Conservation (phyloP, 495 filamentous ascomycete species). For the Amorphotheca resinae region DNA sequence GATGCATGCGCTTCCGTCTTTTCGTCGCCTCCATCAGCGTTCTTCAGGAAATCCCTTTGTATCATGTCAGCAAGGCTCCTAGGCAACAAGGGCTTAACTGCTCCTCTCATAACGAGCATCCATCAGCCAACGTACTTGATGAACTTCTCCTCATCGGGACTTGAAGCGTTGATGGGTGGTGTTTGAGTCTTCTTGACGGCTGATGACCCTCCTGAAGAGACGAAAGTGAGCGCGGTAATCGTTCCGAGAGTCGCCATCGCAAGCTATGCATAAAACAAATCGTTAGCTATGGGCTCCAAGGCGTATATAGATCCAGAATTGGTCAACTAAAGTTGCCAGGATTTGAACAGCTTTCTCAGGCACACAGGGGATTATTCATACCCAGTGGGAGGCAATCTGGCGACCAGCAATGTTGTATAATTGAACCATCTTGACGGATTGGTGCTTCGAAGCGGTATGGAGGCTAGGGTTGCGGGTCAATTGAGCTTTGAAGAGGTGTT, state of each 20-base stretch:
- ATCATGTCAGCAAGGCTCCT: not conserved
- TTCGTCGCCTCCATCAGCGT: conserved; percentile 49
- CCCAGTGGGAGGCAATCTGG: conserved; percentile 86
- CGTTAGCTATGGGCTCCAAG: conserved; percentile 9
- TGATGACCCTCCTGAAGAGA: conserved; percentile 47
- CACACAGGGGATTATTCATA: conserved; percentile 32
- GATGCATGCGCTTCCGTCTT: conserved; percentile 56
- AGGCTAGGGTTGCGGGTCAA: conserved; percentile 15
- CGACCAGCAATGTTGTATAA: conserved; percentile 78
- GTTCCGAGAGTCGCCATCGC: conserved; percentile 69
- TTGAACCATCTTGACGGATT: conserved; percentile 62
- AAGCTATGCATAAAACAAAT: conserved; percentile 43
- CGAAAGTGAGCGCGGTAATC: conserved; percentile 43
- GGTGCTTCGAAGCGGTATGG: conserved; percentile 27
- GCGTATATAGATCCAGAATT: not conserved
- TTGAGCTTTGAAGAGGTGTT: conserved; percentile 21
- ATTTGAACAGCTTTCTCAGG: conserved; percentile 3
- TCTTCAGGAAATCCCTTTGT: conserved; percentile 64
- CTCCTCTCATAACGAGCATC: not conserved
- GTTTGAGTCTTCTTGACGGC: conserved; percentile 43
- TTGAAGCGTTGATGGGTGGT: conserved; percentile 77
- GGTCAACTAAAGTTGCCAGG: not conserved
- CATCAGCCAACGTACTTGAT: conserved; percentile 63
- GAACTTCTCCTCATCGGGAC: conserved; percentile 91
- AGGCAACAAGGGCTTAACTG: not conserved